phyloP scores from a whole-genome alignment of 768 basidiomycete species.

The Pleurotus eryngii region DNA sequence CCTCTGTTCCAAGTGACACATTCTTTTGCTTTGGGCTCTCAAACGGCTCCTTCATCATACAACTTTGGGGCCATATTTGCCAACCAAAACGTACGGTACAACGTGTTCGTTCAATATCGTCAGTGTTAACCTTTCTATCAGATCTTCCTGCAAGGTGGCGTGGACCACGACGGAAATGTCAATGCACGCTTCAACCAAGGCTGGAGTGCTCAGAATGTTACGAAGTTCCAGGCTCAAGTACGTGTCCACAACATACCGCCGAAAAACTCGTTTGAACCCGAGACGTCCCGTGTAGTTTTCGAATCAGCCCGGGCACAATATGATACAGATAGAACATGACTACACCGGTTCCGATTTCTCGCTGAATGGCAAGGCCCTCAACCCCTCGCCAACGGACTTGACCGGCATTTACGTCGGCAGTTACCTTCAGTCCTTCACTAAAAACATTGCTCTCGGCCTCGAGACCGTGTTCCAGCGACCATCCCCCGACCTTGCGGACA shows the following conservation, averaged over 20 bases:
- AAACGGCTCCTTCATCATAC: conserved; percentile 81
- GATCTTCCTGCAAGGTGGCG: conserved; percentile 89
- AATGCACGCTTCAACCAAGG: conserved; percentile 87
- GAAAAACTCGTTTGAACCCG: not conserved
- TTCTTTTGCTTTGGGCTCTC: conserved; percentile 88
- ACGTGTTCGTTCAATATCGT: conserved; percentile 4
- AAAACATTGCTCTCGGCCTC: conserved; percentile 83
- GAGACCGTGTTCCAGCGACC: conserved; percentile 84
- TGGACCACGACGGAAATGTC: conserved; percentile 92
- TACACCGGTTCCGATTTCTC: conserved; percentile 85
- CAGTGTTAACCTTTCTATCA: conserved; percentile 32
- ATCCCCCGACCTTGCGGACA: conserved; percentile 65
- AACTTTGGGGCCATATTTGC: conserved; percentile 94
- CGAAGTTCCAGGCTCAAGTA: conserved; percentile 89
- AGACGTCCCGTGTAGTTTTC: conserved; percentile 54
- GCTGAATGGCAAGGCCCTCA: conserved; percentile 82
- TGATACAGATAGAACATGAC: conserved; percentile 94
- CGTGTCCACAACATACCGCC: conserved; percentile 18
- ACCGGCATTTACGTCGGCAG: conserved; percentile 92
- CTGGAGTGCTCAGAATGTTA: conserved; percentile 73
- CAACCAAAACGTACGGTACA: conserved; percentile 60
- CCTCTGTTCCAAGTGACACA: conserved; percentile 99
- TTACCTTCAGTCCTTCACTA: conserved; percentile 90
- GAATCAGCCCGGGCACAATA: conserved; percentile 73
- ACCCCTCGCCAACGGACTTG: conserved; percentile 83